Conservation (phyloP, 768 basidiomycete species). For the Boletus coccyginus region DNA sequence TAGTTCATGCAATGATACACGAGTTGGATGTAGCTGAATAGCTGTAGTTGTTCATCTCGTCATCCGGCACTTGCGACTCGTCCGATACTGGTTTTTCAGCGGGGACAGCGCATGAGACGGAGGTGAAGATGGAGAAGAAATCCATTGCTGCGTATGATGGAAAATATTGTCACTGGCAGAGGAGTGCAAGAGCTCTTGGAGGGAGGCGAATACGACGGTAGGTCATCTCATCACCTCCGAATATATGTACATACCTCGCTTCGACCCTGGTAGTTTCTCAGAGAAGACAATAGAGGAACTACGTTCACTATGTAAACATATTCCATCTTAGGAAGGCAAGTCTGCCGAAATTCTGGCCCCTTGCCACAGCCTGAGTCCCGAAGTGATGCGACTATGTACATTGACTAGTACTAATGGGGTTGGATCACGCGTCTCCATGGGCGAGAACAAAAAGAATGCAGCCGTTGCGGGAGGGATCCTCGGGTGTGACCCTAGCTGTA, state of each 20-base stretch:
- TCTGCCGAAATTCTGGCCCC: no score
- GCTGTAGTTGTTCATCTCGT: background rate
- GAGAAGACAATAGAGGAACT: conserved; percentile 14
- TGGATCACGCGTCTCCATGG: no score
- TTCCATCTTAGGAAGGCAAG: no score
- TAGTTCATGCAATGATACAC: conserved; percentile 20
- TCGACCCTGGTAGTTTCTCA: background rate
- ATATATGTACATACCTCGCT: conserved; percentile 12
- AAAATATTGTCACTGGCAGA: conserved; percentile 1
- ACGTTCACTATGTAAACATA: no score
- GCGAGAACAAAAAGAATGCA: no score
- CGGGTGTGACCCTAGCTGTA: no score
- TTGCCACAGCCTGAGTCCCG: no score
- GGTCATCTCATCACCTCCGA: background rate
- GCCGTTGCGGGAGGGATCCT: no score
- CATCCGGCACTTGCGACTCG: conserved; percentile 11
- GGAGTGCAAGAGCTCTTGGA: background rate
- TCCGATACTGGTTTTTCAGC: background rate
- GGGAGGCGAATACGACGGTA: conserved; percentile 5
- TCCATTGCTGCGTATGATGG: conserved; percentile 18
- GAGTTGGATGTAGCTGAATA: no score
- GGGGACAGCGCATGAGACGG: background rate
- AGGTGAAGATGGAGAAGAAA: conserved; percentile 2
- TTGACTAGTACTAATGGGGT: no score
- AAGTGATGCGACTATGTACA: no score